phyloP scores from a whole-genome alignment of 305 asterid species.

The Solanum chacoense region DNA sequence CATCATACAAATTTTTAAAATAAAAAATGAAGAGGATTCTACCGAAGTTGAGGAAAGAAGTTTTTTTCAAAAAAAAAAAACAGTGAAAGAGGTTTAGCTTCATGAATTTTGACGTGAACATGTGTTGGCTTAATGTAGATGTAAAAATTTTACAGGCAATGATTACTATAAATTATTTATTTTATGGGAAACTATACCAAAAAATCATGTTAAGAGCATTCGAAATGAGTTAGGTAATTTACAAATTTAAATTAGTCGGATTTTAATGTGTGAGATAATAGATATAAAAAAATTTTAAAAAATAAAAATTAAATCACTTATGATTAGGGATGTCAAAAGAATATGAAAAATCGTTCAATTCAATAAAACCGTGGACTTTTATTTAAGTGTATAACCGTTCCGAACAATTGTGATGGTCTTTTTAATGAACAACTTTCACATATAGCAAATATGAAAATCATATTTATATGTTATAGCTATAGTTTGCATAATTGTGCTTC shows the following conservation, averaged over 20 bases:
- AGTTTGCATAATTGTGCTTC: no score
- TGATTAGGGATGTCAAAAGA: not conserved
- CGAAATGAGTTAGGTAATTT: not conserved
- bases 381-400: not conserved
- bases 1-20: not conserved
- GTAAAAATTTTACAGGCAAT: not conserved
- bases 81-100: not conserved
- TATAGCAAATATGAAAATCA: no score
- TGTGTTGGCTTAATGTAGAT: not conserved
- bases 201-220: not conserved
- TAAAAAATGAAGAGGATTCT: not conserved
- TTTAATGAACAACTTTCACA: no score
- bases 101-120: not conserved
- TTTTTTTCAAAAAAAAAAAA: not conserved
- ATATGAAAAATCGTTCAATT: not conserved
- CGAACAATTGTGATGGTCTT: not conserved
- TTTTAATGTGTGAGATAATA: not conserved
- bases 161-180: not conserved
- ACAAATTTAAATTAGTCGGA: no score
- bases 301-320: no score
- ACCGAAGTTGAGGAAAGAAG: not conserved
- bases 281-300: no score
- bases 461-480: no score
- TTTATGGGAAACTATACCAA: not conserved
- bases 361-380: no score